Base-by-base conservation (phyloP, 805 yeast species). In the Clavispora phyllophila region DNA sequence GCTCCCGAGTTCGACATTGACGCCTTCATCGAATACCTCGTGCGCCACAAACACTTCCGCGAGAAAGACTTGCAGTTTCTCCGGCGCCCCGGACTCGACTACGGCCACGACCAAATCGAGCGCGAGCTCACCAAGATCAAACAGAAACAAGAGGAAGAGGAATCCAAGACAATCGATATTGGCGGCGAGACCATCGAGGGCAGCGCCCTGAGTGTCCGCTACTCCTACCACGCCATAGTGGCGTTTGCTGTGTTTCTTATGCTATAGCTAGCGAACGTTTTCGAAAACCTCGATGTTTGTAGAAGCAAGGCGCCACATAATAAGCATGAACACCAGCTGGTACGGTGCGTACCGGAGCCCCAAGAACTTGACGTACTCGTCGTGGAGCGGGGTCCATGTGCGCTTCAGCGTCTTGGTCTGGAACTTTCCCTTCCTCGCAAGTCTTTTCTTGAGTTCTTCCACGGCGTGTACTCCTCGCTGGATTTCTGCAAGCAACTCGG, bases 251-350 rank as follows among this genome's bases (percentile, higher is more conserved):
- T 17, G 15, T 20, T 33, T 20, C 25, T 19, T n/a, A 14, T 19
- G 36, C 36, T 19, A 19, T 33, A 19, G 36, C 25, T 19, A 27
- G 14, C 33, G 25, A 12, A 37, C 41, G 15, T 46, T 47, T 42
- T 59, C 66, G 40, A 70, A 54, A 2, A 66, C 80, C 1, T 74
- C 82, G 36, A 82, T 66, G 43, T 75, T 66, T 1, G 84, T 80
- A 26, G 77, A 68, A 17, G 85, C 72, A 20, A 84, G 50, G 46
- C 89, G 71, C 96, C 96, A 88, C 47, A 87, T 57, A 3, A 86
- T 49, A 54, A 84, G 56, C 87, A 84, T 85, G 39, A 85, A 74
- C 3, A 78, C 75, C 19, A 84, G 72, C 42, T 82, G 68, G 57
- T 82, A 82, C 0, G 96, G 96, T 37, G 63, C 60, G 55, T 80